Evolutionary conservation across 768 basidiomycete species (phyloP).

Genomic region (Hydnum rufescens): DNA sequence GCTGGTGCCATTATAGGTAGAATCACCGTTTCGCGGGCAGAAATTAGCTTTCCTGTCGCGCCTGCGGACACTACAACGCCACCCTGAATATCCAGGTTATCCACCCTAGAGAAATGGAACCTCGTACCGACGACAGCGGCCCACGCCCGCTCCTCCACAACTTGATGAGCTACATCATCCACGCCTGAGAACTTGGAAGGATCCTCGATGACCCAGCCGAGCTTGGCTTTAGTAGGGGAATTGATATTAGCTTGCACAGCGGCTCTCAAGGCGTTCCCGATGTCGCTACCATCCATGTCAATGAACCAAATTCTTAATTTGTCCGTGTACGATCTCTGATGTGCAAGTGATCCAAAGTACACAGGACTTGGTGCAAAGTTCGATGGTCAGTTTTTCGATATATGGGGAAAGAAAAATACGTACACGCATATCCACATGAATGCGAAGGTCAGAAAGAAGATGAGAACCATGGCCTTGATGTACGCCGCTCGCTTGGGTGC

Average conservation of each 20-base stretch:
- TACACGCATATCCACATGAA: not conserved
- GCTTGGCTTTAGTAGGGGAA: constrained; percentile 7
- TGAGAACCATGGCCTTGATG: not conserved
- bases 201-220: constrained; percentile 15
- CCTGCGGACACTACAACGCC: constrained; percentile 3
- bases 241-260: not conserved
- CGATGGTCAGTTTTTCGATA: not conserved
- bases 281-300: not conserved
- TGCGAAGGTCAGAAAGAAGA: no score
- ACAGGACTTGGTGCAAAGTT: no score
- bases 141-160: constrained; percentile 25
- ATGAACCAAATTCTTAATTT: not conserved
- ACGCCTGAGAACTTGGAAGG: constrained; percentile 14
- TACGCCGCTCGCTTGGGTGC: not conserved
- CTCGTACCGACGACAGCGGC: constrained; percentile 23
- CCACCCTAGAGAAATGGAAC: not conserved
- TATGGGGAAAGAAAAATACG: not conserved
- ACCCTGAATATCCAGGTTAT: not conserved
- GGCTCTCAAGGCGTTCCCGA: not conserved
- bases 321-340: not conserved
- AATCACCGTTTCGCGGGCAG: constrained; percentile 6
- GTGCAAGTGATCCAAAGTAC: not conserved
- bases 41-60: constrained; percentile 6
- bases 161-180: constrained; percentile 17
- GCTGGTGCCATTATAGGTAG: constrained; percentile 4